Conservation (phyloP, 2,329 filamentous ascomycete species). For the Balansia obtecta region DNA sequence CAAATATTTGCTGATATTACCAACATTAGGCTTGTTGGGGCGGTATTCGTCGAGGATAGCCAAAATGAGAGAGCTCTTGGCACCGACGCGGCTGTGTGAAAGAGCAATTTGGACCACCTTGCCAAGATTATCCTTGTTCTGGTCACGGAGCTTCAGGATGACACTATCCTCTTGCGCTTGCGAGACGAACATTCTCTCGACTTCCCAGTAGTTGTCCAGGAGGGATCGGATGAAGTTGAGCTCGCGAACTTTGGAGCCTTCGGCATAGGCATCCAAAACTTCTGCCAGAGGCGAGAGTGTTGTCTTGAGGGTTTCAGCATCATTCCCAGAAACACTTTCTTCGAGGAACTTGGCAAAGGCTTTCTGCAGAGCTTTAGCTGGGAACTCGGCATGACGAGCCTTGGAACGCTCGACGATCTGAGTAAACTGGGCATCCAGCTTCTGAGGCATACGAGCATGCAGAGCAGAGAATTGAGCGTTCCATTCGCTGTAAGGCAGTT, state of each 20-base stretch:
- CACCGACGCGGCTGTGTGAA: constrained; percentile 81
- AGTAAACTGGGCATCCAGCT: constrained; percentile 69
- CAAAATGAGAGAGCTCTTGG: constrained; percentile 88
- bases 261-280: constrained; percentile 68
- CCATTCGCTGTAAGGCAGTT: constrained; percentile 94
- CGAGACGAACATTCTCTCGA: constrained; percentile 80
- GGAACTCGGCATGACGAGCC: constrained; percentile 73
- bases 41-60: constrained; percentile 90
- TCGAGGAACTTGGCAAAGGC: constrained; percentile 80
- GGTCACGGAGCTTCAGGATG: constrained; percentile 83
- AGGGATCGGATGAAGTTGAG: constrained; percentile 68
- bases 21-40: constrained; percentile 83
- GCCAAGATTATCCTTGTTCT: constrained; percentile 84
- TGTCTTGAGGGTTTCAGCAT: constrained; percentile 60
- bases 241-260: constrained; percentile 86
- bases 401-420: constrained; percentile 79
- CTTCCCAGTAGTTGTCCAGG: constrained; percentile 68
- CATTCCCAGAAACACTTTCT: constrained; percentile 62
- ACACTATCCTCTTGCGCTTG: constrained; percentile 89
- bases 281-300: constrained; percentile 65
- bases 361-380: constrained; percentile 75
- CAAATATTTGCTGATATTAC: constrained; percentile 81
- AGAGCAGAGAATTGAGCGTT: constrained; percentile 89
- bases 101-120: constrained; percentile 82
- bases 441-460: constrained; percentile 94